phyloP scores from a whole-genome alignment of 306 rosid species.

The Biancaea sappan region DNA sequence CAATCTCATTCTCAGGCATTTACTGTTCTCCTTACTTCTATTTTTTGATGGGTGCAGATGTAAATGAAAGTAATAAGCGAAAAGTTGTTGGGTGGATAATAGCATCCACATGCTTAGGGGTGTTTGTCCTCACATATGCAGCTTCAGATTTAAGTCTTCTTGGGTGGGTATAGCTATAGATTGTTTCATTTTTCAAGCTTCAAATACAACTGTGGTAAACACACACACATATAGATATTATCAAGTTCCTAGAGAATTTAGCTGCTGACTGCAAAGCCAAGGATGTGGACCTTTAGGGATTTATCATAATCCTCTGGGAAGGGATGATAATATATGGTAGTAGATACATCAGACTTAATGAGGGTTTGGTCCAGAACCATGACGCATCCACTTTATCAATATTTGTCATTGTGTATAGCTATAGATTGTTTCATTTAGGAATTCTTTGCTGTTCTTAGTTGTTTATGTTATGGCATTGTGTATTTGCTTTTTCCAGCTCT shows the following conservation, averaged over 20 bases:
- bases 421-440: not conserved
- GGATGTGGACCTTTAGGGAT: slow-evolving; percentile 7
- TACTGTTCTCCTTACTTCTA: slow-evolving; percentile 4
- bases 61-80: slow-evolving; percentile 54
- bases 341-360: not conserved
- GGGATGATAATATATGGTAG: not conserved
- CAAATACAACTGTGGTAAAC: not conserved
- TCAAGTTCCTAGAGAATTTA: slow-evolving; percentile 16
- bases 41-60: slow-evolving; percentile 50
- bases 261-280: slow-evolving; percentile 16
- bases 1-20: too few species aligned
- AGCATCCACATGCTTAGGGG: slow-evolving; percentile 68
- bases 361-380: not conserved
- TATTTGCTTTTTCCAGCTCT: slow-evolving; percentile 49
- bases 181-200: slow-evolving; percentile 21
- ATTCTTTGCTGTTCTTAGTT: slow-evolving; percentile 6
- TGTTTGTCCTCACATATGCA: slow-evolving; percentile 71
- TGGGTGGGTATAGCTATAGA: slow-evolving; percentile 54
- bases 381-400: not conserved
- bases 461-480: slow-evolving; percentile 6
- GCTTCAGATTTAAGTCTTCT: slow-evolving; percentile 60
- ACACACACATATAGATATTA: too few species aligned
- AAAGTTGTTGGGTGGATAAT: slow-evolving; percentile 74
- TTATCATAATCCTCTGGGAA: not conserved
- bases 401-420: too few species aligned